Conservation (phyloP, 495 filamentous ascomycete genomes). For the Penicillium steckii region DNA sequence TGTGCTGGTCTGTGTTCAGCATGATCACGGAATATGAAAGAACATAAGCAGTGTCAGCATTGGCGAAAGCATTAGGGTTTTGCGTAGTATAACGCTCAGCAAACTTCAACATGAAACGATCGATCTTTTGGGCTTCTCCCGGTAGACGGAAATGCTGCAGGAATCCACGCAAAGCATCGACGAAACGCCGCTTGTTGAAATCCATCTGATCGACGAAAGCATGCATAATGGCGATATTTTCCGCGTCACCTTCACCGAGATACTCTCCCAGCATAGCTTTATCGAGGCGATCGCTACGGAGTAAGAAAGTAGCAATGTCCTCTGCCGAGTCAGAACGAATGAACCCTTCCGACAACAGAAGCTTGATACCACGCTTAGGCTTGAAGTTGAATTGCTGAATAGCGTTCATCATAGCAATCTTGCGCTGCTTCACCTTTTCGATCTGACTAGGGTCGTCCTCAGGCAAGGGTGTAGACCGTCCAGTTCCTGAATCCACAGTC, state of each 20-base stretch:
- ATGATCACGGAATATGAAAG: constrained; percentile 94
- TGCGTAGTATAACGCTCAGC: constrained; percentile 91
- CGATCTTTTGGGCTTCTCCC: constrained; percentile 98
- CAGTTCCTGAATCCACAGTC: constrained; percentile 57
- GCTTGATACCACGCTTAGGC: constrained; percentile 88
- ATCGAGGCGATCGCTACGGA: constrained; percentile 72
- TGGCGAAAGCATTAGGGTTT: constrained; percentile 96
- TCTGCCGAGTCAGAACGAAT: constrained; percentile 72
- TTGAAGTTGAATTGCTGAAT: constrained; percentile 98
- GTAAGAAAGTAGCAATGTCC: constrained; percentile 82
- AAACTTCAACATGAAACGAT: constrained; percentile 99
- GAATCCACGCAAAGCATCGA: constrained; percentile 87
- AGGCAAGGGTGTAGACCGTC: constrained; percentile 68
- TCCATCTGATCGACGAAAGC: constrained; percentile 96
- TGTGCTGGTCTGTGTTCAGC: constrained; percentile 96
- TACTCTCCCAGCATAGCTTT: constrained; percentile 93
- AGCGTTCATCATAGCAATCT: constrained; percentile 85
- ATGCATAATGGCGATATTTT: constrained; percentile 97
- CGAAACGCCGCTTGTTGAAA: constrained; percentile 89
- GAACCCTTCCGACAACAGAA: constrained; percentile 79
- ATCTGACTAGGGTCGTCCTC: constrained; percentile 91
- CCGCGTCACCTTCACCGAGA: constrained; percentile 86
- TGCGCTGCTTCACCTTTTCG: constrained; percentile 88
- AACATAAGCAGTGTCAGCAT: constrained; percentile 96
- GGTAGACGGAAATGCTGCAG: constrained; percentile 93